Conservation (phyloP, 306 rosid species). For the Cicer bijugum region DNA sequence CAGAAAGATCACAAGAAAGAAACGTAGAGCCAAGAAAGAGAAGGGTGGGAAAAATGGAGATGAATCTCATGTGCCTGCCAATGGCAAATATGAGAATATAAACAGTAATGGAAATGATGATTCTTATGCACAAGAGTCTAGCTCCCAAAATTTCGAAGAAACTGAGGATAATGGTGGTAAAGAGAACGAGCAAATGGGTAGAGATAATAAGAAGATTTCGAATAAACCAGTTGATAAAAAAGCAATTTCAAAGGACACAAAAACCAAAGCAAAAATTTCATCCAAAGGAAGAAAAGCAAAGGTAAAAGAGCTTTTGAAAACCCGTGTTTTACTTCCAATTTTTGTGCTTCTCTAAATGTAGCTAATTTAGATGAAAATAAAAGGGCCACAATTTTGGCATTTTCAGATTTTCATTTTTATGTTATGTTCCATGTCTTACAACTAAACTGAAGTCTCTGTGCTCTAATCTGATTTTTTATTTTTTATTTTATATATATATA, state of each 20-base stretch:
- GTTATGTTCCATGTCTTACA: constrained; percentile 20
- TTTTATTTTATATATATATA: background rate
- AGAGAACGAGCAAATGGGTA: constrained; percentile 49
- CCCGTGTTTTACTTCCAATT: background rate
- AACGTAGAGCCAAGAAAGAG: constrained; percentile 64
- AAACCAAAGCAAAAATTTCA: constrained; percentile 55
- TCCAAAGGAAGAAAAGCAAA: constrained; percentile 75
- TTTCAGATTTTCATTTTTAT: constrained; percentile 20
- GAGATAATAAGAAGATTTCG: constrained; percentile 55
- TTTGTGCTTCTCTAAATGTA: background rate
- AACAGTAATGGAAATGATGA: constrained; percentile 43
- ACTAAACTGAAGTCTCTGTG: constrained; percentile 30
- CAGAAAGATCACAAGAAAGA: constrained; percentile 56
- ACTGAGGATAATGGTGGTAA: constrained; percentile 44
- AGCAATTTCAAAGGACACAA: constrained; percentile 57
- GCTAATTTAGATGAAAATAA: constrained; percentile 16
- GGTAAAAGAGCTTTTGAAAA: constrained; percentile 56
- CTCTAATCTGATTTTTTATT: constrained; percentile 33
- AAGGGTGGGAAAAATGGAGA: constrained; percentile 58
- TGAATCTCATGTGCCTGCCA: constrained; percentile 42
- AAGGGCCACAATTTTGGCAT: background rate
- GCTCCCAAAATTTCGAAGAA: constrained; percentile 44
- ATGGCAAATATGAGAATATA: constrained; percentile 40
- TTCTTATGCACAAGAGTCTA: constrained; percentile 51
- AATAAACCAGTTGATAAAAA: constrained; percentile 54